Conservation (phyloP, 2,329 filamentous ascomycete genomes). For the Harringtonia lauricola region DNA sequence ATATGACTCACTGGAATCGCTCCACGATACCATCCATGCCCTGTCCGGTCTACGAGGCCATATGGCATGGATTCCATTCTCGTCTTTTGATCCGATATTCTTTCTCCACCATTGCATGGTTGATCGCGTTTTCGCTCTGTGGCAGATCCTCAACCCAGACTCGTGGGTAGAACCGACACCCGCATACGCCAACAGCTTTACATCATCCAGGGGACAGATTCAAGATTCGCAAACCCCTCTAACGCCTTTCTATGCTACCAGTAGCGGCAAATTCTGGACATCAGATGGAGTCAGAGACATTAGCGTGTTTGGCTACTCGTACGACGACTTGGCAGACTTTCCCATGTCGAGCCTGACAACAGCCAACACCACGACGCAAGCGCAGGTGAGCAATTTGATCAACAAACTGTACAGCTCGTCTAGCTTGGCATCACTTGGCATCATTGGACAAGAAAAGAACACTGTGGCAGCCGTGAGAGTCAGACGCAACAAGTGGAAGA, state of each 20-base stretch:
- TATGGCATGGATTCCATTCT: conserved; percentile 60
- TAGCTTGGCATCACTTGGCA: conserved; percentile 22
- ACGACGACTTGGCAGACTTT: conserved; percentile 43
- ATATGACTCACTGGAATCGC: conserved; percentile 53
- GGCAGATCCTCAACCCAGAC: conserved; percentile 62
- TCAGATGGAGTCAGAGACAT: conserved; percentile 50
- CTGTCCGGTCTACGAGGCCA: conserved; percentile 52
- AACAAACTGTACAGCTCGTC: conserved; percentile 50
- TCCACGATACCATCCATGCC: conserved; percentile 54
- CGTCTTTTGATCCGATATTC: conserved; percentile 70
- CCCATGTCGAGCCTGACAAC: conserved; percentile 10
- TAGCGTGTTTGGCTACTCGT: conserved; percentile 60
- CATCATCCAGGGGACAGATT: conserved; percentile 39
- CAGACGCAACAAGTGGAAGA: neutral
- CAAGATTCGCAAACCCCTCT: conserved; percentile 46
- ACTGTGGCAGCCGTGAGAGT: neutral
- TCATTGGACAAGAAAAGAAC: neutral
- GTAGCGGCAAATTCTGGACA: conserved; percentile 54
- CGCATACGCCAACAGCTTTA: conserved; percentile 49
- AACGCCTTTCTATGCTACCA: conserved; percentile 54
- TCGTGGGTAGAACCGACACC: conserved; percentile 51
- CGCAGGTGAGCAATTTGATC: conserved; percentile 38
- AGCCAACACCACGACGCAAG: conserved; percentile 22
- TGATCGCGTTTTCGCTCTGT: conserved; percentile 65
- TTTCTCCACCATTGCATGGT: conserved; percentile 68